phyloP scores from a whole-genome alignment of 345 rosid genomes.

The Cardamine chenopodiifolia region DNA sequence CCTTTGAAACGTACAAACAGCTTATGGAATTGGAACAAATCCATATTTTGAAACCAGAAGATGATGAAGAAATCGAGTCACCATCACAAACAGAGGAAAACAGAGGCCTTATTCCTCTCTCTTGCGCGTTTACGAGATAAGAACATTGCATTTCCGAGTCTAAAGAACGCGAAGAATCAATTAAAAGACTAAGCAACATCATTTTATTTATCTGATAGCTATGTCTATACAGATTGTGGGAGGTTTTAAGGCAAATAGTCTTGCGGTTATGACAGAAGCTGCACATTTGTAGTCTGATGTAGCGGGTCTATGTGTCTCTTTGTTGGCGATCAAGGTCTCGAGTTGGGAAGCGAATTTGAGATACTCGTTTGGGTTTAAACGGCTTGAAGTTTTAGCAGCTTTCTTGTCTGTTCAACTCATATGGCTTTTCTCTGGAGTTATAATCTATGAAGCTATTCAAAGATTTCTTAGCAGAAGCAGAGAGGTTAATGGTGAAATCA shows the following conservation, averaged over 20 bases:
- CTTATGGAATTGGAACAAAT: conserved; percentile 60
- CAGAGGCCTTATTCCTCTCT: conserved; percentile 27
- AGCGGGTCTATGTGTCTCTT: conserved; percentile 68
- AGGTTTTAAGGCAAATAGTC: conserved; percentile 76
- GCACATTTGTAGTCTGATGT: conserved; percentile 78
- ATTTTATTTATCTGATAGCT: conserved; percentile 52
- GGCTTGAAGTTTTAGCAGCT: conserved; percentile 81
- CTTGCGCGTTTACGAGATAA: conserved; percentile 58
- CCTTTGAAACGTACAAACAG: conserved; percentile 28
- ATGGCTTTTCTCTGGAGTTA: conserved; percentile 72
- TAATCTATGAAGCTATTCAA: conserved; percentile 63
- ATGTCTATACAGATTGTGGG: conserved; percentile 75
- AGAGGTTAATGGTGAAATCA: conserved; percentile 62
- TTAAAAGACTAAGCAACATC: conserved; percentile 53
- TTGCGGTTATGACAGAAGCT: conserved; percentile 83
- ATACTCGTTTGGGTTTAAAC: conserved; percentile 69
- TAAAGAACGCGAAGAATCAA: conserved; percentile 53
- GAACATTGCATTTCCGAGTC: conserved; percentile 49
- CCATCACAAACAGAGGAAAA: conserved; percentile 40
- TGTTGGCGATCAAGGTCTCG: conserved; percentile 75
- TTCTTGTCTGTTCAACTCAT: conserved; percentile 78
- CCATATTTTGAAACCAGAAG: conserved; percentile 45
- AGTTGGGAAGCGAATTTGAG: conserved; percentile 72
- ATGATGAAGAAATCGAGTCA: conserved; percentile 49
- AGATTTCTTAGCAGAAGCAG: conserved; percentile 57